Conservation (phyloP, 805 yeast genomes). For the Pichia deserticola region DNA sequence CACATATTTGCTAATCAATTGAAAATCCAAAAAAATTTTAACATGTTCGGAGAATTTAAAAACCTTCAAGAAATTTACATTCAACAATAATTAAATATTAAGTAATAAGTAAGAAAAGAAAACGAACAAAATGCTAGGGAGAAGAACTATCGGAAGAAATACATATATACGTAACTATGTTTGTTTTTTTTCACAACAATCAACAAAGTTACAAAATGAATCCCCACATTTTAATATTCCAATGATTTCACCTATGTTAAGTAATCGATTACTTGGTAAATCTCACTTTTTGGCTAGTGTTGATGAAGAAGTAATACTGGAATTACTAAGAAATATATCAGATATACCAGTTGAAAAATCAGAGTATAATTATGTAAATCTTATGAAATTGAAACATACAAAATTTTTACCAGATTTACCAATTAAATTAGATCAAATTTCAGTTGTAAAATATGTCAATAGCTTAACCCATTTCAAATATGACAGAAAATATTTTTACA, state of each 20-base stretch:
- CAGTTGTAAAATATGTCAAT: constrained; percentile 14
- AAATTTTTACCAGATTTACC: constrained; percentile 17
- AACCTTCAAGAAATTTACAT: no score
- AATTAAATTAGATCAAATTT: not conserved
- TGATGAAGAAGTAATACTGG: constrained; percentile 17
- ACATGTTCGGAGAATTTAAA: no score
- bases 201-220: not conserved
- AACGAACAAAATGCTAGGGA: no score
- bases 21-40: no score
- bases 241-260: constrained; percentile 5
- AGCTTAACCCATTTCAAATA: constrained; percentile 17
- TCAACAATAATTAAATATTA: no score
- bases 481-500: constrained; percentile 4
- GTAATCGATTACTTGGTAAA: constrained; percentile 7
- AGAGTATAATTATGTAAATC: constrained; percentile 15
- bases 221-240: not conserved
- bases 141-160: no score
- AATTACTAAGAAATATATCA: constrained; percentile 17
- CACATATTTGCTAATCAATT: no score
- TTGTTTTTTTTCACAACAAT: no score
- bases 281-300: constrained; percentile 5
- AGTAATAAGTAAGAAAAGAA: no score
- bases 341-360: constrained; percentile 17
- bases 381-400: constrained; percentile 14
- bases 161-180: no score